These are phyloP conservation scores for Blechomonas ayalai DNA, from an alignment of 208 protist genomes.

Conservation along the genomic window DNA sequence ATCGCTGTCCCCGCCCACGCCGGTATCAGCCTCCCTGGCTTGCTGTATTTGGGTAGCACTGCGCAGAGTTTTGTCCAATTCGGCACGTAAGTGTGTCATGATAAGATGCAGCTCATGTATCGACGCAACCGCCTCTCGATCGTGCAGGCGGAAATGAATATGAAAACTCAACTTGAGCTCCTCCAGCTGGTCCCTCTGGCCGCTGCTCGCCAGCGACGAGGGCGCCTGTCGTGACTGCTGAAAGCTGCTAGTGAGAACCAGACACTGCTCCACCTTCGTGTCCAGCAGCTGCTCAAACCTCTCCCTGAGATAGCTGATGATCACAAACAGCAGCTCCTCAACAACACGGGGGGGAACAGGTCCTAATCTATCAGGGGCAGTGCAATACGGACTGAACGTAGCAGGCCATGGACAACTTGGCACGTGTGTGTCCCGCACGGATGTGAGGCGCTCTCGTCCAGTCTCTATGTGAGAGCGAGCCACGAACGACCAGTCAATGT, in stretches of 20 bases:
- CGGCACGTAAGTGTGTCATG: constrained; percentile 26
- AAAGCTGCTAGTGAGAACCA: constrained; percentile 69
- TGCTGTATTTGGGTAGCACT: no score
- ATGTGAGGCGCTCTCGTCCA: no score
- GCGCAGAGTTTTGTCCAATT: constrained; percentile 14
- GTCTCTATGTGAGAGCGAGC: no score
- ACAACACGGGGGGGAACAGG: no score
- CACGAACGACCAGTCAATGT: constrained; percentile 85
- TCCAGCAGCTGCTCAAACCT: constrained; percentile 28
- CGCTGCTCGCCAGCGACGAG: not conserved
- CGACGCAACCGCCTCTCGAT: constrained; percentile 24
- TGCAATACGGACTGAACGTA: no score
- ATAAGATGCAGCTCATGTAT: constrained; percentile 55
- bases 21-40: no score
- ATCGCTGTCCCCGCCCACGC: no score
- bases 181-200: constrained; percentile 3
- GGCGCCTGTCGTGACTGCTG: constrained; percentile 1
- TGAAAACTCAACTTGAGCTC: constrained; percentile 77
- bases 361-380: no score
- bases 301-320: constrained; percentile 25
- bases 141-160: constrained; percentile 61
- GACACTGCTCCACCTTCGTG: constrained; percentile 26
- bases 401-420: no score
- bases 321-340: constrained; percentile 27
- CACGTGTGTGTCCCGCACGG: no score